These are phyloP conservation scores for Coniochaeta prunicola DNA, from an alignment of 2,329 filamentous ascomycete genomes.

Conservation along the genomic window DNA sequence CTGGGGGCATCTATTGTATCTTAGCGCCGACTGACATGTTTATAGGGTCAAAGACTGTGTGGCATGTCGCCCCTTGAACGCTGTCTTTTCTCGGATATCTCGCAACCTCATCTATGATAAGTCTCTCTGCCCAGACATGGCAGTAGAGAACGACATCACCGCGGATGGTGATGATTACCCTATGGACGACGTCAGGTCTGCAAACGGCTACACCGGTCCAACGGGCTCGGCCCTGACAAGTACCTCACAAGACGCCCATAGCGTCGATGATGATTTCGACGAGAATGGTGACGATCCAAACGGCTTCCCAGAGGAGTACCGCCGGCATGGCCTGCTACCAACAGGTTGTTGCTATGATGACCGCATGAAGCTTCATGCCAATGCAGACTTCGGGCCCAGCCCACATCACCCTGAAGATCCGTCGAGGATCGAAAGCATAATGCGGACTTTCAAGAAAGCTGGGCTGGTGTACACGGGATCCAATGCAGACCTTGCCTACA, in stretches of 20 bases:
- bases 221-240: slow-evolving; percentile 4
- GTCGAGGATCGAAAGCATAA: slow-evolving; percentile 85
- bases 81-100: neutral
- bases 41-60: neutral
- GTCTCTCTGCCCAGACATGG: slow-evolving; percentile 12
- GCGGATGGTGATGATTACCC: slow-evolving; percentile 37
- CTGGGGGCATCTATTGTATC: neutral
- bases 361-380: slow-evolving; percentile 92
- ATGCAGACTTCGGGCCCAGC: slow-evolving; percentile 64
- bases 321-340: slow-evolving; percentile 46
- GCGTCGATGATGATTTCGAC: slow-evolving; percentile 22
- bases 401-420: slow-evolving; percentile 94
- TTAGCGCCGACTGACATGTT: neutral
- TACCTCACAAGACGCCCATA: slow-evolving; percentile 9
- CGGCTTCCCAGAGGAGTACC: slow-evolving; percentile 23
- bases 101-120: neutral
- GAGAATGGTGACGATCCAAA: slow-evolving; percentile 21
- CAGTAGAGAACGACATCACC: slow-evolving; percentile 16
- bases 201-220: slow-evolving; percentile 24
- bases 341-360: slow-evolving; percentile 86
- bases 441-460: slow-evolving; percentile 75
- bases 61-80: neutral
- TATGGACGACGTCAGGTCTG: slow-evolving; percentile 31
- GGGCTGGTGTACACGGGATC: slow-evolving; percentile 65
- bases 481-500: slow-evolving; percentile 43